Base-by-base conservation (phyloP, 2,329 filamentous ascomycete genomes). In the Aspergillus candidus region DNA sequence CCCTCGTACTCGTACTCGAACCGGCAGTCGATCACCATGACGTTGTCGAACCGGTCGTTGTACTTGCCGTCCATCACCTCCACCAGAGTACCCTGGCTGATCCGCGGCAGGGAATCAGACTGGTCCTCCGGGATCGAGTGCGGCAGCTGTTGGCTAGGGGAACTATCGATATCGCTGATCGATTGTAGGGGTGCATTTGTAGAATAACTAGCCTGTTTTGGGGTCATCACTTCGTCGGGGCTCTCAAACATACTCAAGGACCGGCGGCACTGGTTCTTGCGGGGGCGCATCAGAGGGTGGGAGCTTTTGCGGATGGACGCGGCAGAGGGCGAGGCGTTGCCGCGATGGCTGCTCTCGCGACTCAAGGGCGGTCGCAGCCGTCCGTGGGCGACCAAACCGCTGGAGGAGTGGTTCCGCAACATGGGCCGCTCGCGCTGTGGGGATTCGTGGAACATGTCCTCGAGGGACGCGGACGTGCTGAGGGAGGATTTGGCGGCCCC, bases 1-100 rank as follows among this genome's bases (percentile, higher is more conserved):
- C 93, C 93, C 12, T 95, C 85, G 64, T 94, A 98, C 70, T 98
- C 93, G 67, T 98, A 98, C 74, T 98, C 93, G 63, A 98, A 98
- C 14, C 93, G 86, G 67, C 93, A 98, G 68, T 98, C 93, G 59
- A 98, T 84, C 59, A 98, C 77, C 67, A 94, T 79, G 64, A 88
- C 83, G 62, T 90, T 80, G 48, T 89, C 82, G 65, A 86, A 97
- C 17, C 79, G 67, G 18, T 83, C 76, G 58, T 82, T 80, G 69
- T 83, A 95, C 56, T 86, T 84, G 49, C 89, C 89, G 66, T 95
- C 86, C 49, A 98, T 76, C 31, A 98, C 79, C n/a, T 89, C 79
- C 44, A 95, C 71, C 64, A 98, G 78, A 3, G 89, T 95, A 39
- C 82, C 76, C 61, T 84, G 83, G 44, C 82, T 80, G 60, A 98